Base-by-base conservation (phyloP, 805 yeast species). In the Hanseniaspora hatyaiensis region DNA sequence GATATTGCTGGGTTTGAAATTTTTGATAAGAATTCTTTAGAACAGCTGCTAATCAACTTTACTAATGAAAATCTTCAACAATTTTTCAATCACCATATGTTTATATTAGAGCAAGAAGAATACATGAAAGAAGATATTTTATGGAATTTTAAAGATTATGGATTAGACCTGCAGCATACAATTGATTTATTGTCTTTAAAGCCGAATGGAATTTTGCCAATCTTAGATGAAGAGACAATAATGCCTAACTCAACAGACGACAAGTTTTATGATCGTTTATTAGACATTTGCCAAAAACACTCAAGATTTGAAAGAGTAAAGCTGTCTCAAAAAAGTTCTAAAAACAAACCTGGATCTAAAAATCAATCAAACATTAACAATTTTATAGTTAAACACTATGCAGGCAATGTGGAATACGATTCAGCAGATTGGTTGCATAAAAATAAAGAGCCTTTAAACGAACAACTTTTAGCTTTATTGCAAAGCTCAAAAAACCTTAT, bases 1-100 rank as follows among this genome's bases (percentile, higher is more conserved):
- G 99, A 92, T 78, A 92, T 92, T 57, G 94, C 94, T 52, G 98
- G 98, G 9, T 92, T 92, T 62, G 98, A 92, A 66, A 96, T 92
- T 59, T 92, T 92, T 63, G 83, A 84, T 55, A 77, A 77, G 55
- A 92, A 92, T 65, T 88, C 96, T 1, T 92, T 92, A 58, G 98
- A 92, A 65, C 98, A 92, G 64, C 80, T 92, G 59, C 89, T 98
- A 65, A 89, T 89, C 65, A 89, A 89, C 61, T 92, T 88, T 63
- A 96, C 97, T 40, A 89, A 89, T 65, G 98, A 92, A 66, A 92
- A 89, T 64, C 72, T 92, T 53, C 98, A 92, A 63, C 98, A 92
- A 63, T 96, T 92, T 63, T 92, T 92, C 68, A 92, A 89, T 59
- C 96, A 88, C 66, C 96, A 92, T 61, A 96, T 92, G 65, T 92